Percentiles rank a stretch among this genome's conserved stretches.
Evolutionary conservation across 148 eudicot species (phyloP).

Genomic region (Dianthus caryophyllus): DNA sequence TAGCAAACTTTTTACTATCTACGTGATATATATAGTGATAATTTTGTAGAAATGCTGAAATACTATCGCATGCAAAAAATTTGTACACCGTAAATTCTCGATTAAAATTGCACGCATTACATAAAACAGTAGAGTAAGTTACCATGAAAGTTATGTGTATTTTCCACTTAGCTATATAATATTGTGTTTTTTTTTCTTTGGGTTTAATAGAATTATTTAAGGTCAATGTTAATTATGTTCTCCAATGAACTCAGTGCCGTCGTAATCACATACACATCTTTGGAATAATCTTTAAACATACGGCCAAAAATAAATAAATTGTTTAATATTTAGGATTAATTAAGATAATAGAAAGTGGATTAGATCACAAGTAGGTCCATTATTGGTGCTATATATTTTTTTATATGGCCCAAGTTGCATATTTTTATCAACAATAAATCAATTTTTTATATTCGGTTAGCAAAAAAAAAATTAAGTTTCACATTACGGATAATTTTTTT

Average conservation of each 20-base stretch:
- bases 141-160: no score
- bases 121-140: no score
- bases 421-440: background rate
- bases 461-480: no score
- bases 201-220: background rate
- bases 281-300: background rate
- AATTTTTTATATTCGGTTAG: no score
- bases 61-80: no score
- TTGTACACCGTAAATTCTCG: no score
- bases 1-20: no score
- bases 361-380: constrained; percentile 17
- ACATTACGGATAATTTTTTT: no score
- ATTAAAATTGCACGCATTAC: no score
- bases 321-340: background rate
- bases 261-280: constrained; percentile 28
- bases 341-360: constrained; percentile 12
- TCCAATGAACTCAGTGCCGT: constrained; percentile 30
- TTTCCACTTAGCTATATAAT: constrained; percentile 11
- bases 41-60: no score
- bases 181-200: background rate
- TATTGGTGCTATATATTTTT: constrained; percentile 9
- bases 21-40: no score
- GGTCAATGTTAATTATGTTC: constrained; percentile 22
- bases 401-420: background rate
- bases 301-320: background rate